Percentiles rank a stretch among this genome's conserved stretches.
phyloP scores from a whole-genome alignment of 2,329 filamentous ascomycete genomes.

The Ceratocystis huliohia region DNA sequence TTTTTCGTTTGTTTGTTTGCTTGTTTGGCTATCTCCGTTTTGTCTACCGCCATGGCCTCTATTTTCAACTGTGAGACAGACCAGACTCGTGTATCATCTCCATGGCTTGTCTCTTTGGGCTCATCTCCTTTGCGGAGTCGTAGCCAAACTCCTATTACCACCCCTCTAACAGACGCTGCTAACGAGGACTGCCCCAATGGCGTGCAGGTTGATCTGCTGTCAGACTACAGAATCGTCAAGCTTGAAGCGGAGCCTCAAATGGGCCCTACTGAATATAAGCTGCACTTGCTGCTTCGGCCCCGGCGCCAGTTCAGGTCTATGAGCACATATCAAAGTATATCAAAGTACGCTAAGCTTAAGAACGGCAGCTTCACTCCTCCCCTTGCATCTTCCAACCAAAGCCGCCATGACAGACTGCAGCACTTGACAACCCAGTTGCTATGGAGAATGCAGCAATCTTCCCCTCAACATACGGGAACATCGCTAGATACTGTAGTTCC shows the following conservation, averaged over 20 bases:
- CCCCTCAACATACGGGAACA: constrained; percentile 73
- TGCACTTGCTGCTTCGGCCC: constrained; percentile 73
- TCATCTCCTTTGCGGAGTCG: constrained; percentile 21
- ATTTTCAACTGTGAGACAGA: constrained; percentile 93
- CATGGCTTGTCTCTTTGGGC: constrained; percentile 59
- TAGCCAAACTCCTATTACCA: constrained; percentile 22
- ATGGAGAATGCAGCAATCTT: constrained; percentile 91
- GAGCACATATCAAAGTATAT: constrained; percentile 41
- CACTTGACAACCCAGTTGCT: constrained; percentile 89
- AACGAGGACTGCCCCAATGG: constrained; percentile 2
- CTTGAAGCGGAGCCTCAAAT: constrained; percentile 85
- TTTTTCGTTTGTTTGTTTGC: not conserved
- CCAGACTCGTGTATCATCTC: constrained; percentile 75
- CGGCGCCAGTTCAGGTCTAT: constrained; percentile 60
- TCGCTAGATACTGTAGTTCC: constrained; percentile 64
- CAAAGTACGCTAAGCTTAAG: constrained; percentile 17
- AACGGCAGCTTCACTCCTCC: constrained; percentile 23
- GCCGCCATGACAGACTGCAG: constrained; percentile 70
- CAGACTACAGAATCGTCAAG: constrained; percentile 56
- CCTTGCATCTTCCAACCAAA: constrained; percentile 45
- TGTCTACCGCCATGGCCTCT: constrained; percentile 55
- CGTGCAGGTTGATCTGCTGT: constrained; percentile 32
- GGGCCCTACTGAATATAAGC: constrained; percentile 90
- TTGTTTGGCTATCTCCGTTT: constrained; percentile 14
- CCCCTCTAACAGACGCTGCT: constrained; percentile 23